Evolutionary conservation across 306 rosid species (phyloP), one percentile per base, ranked within the genome.

Genomic region (Mimosa bimucronata): DNA sequence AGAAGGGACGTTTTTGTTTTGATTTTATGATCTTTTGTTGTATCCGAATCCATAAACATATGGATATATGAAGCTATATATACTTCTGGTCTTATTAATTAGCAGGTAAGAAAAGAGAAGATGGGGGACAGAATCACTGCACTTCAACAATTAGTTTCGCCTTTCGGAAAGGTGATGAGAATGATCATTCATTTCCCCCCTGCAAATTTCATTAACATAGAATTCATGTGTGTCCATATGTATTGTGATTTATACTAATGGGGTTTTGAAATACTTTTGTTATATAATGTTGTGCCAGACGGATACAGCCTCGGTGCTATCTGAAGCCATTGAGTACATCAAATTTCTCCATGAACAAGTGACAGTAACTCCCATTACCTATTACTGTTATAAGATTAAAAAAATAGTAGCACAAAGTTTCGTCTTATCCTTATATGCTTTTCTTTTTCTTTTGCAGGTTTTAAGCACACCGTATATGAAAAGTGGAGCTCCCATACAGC

Each of bases 101-200:
- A 21, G 41, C 29, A 96, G 99, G 97, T 93, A 87, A 93, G 98
- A 87, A 96, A 96, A 85, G 98, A 96, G 88, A 96, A 96, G 91
- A 95, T 95, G 99, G 99, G 99, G 89, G 99, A 95, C 98, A 93
- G 99, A 95, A 91, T 95, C 97, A 95, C 97, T 91, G 99, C 98
- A 38, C 99, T 95, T 87, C 99, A 95, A 88, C 99, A 95, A 91
- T 92, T 95, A 80, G 99, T 95, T 83, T 91, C 99, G 34, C 99
- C 99, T 93, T 95, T 95, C 80, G 99, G 99, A 93, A 96, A 96
- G 97, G 99, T 95, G 55, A 74, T 96, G 45, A 75, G 71, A 46
- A 80, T 80, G 76, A 81, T 82, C 84, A 82, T 85, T 37, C 48
- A 66, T 66, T 66, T 82, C 74, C 78, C 52, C 61, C 78, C 78